Base-by-base conservation (phyloP, 2,329 filamentous ascomycete species). In the Beauveria caledonica region DNA sequence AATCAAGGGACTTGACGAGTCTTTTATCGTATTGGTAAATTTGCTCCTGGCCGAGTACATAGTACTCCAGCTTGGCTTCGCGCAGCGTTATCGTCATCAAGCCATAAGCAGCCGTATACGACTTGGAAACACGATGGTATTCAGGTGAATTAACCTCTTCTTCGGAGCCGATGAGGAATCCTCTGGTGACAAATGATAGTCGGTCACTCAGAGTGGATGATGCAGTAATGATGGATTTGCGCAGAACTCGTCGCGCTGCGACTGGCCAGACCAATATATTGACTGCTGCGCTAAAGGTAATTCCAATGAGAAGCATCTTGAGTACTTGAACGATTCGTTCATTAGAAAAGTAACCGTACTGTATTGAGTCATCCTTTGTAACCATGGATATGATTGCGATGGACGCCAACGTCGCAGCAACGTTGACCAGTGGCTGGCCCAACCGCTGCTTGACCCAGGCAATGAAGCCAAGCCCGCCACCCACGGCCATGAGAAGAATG, bases 31-130 rank as follows among this genome's bases (percentile, higher is more conserved):
- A 80, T 42, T 82, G 80, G 71, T 95, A 95, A 63, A 93, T 82
- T 60, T 81, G 82, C 70, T 96, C 92, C 3, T 84, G 86, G 1
- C 93, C 93, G 5, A 91, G 72, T 2, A 92, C 77, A 68, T 90
- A 96, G 69, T 96, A 90, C 72, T 97, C 93, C 62, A 90, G 87
- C 70, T 93, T 96, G 15, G 92, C 89, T 72, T 97, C 93, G 64
- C 85, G 84, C 13, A 96, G 78, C 62, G 90, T 87, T 70, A 88
- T 90, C 56, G 88, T 85, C 71, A 97, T 86, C 40, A 84, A 80
- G 15, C 81, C 78, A 68, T 92, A 87, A 1, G 85, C 84, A 4
- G 83, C 78, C 64, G 84, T 85, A 73, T 92, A 93, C 45, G 78
- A 78, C 2, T 79, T 76, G 15, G 82, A 82, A 40, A 86, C 83